phyloP scores from a whole-genome alignment of 257 asterid species.

The Agastache rugosa region DNA sequence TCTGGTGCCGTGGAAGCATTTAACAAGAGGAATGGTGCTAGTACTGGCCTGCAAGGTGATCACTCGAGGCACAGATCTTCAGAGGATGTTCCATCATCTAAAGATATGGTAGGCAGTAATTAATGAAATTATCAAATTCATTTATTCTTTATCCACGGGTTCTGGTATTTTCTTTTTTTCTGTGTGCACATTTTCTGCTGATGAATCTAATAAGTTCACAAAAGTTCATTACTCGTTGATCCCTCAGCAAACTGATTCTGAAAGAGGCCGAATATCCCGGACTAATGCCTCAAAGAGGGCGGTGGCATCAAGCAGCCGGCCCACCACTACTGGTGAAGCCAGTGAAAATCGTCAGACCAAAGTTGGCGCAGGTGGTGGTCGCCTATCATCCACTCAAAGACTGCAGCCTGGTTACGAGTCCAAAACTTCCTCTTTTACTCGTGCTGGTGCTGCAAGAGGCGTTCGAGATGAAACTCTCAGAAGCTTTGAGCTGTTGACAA shows the following conservation, averaged over 20 bases:
- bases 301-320: constrained; percentile 65
- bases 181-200: background rate
- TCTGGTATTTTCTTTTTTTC: background rate
- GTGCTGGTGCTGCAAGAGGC: constrained; percentile 63
- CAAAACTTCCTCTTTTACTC: constrained; percentile 69
- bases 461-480: constrained; percentile 73
- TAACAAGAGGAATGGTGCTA: constrained; percentile 56
- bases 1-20: constrained; percentile 70
- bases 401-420: constrained; percentile 69
- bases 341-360: constrained; percentile 56
- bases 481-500: constrained; percentile 82
- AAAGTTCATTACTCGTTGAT: constrained; percentile 14
- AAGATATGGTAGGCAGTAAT: constrained; percentile 59
- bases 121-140: background rate
- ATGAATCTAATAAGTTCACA: background rate
- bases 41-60: constrained; percentile 66
- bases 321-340: constrained; percentile 78
- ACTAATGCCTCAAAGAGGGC: constrained; percentile 72
- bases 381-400: constrained; percentile 59
- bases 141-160: background rate
- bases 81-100: constrained; percentile 65
- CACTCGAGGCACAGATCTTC: constrained; percentile 61
- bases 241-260: constrained; percentile 65
- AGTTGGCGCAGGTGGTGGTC: constrained; percentile 62
- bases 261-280: constrained; percentile 64